A percentile compares a stretch with the other conserved stretches of the same genome.
phyloP scores from a whole-genome alignment of 2,329 filamentous ascomycete genomes.

The Coleophoma eucalyptorum region DNA sequence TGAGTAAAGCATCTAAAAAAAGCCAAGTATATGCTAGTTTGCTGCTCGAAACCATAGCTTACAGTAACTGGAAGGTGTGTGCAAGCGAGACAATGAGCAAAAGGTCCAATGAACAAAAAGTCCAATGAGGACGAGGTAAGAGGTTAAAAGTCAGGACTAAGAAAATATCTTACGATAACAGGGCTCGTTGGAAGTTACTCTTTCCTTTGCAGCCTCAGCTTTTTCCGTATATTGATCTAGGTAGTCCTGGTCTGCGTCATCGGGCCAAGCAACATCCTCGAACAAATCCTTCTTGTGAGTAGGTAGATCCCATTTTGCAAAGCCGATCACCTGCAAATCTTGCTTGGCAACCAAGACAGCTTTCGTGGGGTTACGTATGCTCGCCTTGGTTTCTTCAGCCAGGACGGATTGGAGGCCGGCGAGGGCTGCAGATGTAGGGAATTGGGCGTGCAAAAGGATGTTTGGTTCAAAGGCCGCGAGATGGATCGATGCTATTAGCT shows the following conservation, averaged over 20 bases:
- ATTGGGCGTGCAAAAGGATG: conserved; percentile 19
- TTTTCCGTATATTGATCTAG: conserved; percentile 15
- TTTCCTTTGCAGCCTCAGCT: conserved; percentile 14
- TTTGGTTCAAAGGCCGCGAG: conserved; percentile 24
- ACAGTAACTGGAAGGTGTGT: background rate
- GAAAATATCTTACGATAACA: conserved; percentile 21
- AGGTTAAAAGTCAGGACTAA: background rate
- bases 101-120: background rate
- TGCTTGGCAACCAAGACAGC: conserved; percentile 16
- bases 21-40: too few species aligned
- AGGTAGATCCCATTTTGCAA: conserved; percentile 25
- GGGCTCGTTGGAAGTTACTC: conserved; percentile 12
- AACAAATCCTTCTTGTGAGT: background rate
- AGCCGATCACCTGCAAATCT: conserved; percentile 15
- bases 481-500: conserved; percentile 21
- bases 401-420: conserved; percentile 12
- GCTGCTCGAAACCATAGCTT: too few species aligned
- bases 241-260: conserved; percentile 11
- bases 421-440: conserved; percentile 17
- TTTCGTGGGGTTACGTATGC: conserved; percentile 9
- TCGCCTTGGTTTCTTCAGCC: conserved; percentile 11
- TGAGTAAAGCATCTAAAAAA: too few species aligned
- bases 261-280: conserved; percentile 12
- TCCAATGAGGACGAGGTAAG: background rate
- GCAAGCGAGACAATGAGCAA: background rate